A percentile compares a stretch with the other conserved stretches of the same genome.
Conservation (phyloP, 768 basidiomycete species). For the Boletellus ananiceps region DNA sequence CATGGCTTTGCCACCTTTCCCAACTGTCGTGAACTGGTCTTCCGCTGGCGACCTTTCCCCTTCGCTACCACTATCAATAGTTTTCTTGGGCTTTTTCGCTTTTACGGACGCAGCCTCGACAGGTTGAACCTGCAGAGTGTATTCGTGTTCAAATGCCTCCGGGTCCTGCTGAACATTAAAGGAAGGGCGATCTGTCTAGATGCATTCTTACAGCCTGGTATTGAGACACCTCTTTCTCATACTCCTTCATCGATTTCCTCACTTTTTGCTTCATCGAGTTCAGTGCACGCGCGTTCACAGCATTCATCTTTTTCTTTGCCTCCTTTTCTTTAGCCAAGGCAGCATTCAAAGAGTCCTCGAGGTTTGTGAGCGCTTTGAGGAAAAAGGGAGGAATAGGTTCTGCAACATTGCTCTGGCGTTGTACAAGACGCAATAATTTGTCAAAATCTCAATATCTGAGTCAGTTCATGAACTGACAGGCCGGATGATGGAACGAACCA, state of each 20-base stretch:
- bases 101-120: constrained; percentile 36
- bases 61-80: constrained; percentile 36
- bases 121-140: constrained; percentile 48
- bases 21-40: constrained; percentile 86
- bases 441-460: constrained; percentile 74
- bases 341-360: constrained; percentile 71
- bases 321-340: constrained; percentile 85
- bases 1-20: constrained; percentile 81
- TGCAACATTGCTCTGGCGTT: constrained; percentile 78
- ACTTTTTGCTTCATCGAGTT: constrained; percentile 98
- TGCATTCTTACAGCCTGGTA: constrained; percentile 64
- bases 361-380: constrained; percentile 64
- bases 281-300: constrained; percentile 86
- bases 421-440: constrained; percentile 87
- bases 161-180: constrained; percentile 58
- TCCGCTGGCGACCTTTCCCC: constrained; percentile 37
- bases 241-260: constrained; percentile 86
- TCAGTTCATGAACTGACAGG: constrained; percentile 4
- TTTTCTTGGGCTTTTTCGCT: constrained; percentile 36
- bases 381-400: constrained; percentile 88
- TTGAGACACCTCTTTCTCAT: constrained; percentile 73
- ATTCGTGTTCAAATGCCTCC: constrained; percentile 80
- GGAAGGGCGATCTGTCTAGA: neutral
- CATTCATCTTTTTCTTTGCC: constrained; percentile 94
- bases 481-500: constrained; percentile 45